Base-by-base conservation (phyloP, 2,329 filamentous ascomycete species). In the Hawksworthiomyces lignivorus region DNA sequence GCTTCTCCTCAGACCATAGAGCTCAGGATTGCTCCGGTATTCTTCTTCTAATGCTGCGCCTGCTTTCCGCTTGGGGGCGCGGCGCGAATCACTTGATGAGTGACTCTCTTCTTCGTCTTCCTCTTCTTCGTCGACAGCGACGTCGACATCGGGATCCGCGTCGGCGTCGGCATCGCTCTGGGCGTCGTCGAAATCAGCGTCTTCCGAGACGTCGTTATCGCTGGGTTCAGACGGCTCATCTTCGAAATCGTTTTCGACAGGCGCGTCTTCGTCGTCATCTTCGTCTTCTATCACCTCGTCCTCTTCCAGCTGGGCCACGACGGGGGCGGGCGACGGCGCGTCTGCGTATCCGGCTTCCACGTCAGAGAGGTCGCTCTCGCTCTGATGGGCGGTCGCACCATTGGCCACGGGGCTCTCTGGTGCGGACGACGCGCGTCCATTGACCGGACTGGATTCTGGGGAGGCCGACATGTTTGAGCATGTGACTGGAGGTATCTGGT, bases 1-100 rank as follows among this genome's bases (percentile, higher is more conserved):
- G 69, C 92, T 98, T 67, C 92, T 79, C 54, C 92, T 80, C 52
- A 98, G 72, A 36, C 92, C 92, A 68, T 97, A 98, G 8, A 98
- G 72, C 64, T 95, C 88, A 33, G 92, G 92, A 56, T 98, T 94
- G 57, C 87, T 84, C 55, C 82, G 76, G 57, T 81, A 89, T 35
- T 88, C 82, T 45, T 92, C 83, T 54, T 92, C 85, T 39, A 82
- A 80, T 28, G 76, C 59, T 7, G 45, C 41, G 57, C 72, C 61
- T 51, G 72, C 63, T 65, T 86, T 84, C 64, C 88, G 83, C 71
- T 95, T 95, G 47, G 72, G 64, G 37, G 74, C 75, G 57, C 79
- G 74, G 49, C 73, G 74, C 32, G 82, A 85, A 54, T 82, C 81
- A 54, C 79, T 75, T 35, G 87, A 92, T 56, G 77, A 78, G 50